Percentiles rank a stretch among this genome's conserved stretches.
phyloP scores from a whole-genome alignment of 352 stramenopile genomes.

The Aphanomyces stellatus region DNA sequence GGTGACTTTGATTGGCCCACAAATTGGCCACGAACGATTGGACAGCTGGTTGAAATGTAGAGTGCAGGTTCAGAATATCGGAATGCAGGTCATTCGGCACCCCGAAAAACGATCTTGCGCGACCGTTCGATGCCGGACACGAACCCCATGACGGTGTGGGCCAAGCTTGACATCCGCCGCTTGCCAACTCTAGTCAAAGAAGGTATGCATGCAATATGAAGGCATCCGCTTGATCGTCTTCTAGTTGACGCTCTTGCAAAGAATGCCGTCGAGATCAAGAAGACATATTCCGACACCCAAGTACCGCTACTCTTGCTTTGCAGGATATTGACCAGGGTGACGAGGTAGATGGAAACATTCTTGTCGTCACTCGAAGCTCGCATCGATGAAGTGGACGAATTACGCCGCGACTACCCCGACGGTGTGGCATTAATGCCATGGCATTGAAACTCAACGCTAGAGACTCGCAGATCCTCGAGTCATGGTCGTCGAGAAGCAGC shows the following conservation, averaged over 20 bases:
- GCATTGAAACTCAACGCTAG: background rate
- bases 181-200: slow-evolving; percentile 18
- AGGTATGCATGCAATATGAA: slow-evolving; percentile 2
- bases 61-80: background rate
- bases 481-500: background rate
- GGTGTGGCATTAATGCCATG: background rate
- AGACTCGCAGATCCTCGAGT: background rate
- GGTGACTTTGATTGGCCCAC: no score
- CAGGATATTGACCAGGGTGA: background rate
- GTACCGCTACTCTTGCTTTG: background rate
- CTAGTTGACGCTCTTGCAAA: slow-evolving; percentile 14
- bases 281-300: background rate
- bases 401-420: background rate
- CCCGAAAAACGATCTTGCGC: background rate
- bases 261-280: background rate
- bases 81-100: background rate
- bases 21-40: no score
- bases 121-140: background rate
- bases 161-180: slow-evolving; percentile 10
- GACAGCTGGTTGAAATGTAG: background rate
- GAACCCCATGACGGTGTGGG: background rate
- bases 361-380: background rate
- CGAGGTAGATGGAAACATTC: background rate
- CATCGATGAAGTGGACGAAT: slow-evolving; percentile 6
- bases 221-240: background rate